Base-by-base conservation (phyloP, 371 early-diverging fungal species). In the Mortierella sp. region DNA sequence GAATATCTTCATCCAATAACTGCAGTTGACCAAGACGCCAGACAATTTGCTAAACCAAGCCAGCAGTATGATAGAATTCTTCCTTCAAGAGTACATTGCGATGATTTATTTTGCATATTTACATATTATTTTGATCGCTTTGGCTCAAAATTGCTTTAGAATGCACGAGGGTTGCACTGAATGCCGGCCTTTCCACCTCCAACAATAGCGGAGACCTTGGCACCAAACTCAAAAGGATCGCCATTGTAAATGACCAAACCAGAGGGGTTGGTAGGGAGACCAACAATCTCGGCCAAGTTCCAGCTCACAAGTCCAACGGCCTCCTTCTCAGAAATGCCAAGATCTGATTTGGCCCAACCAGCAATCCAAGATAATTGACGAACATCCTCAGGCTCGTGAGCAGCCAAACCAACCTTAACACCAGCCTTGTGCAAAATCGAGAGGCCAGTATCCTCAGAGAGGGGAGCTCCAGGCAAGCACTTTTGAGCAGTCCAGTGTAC, bases 311-410 rank as follows among this genome's bases (percentile, higher is more conserved):
- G 88, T 15, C 87, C 90, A 43, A 94, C 87, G 15, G 93, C 92
- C 26, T 93, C 89, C 53, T 73, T 82, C 74, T 89, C 90, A 0
- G 84, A 70, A 22, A 92, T 83, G 9, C 85, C 83, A 73, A 81
- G 80, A 29, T 76, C 77, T 6, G 89, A 85, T 1, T 84, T 73
- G 13, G 87, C 87, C 93, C 93, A 93, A n/a, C 91, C 93, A 31
- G 95, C 93, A 72, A 92, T 94, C 91, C 92, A 94, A 2, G 89
- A 86, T 69, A 95, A 75, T 45, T 90, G 89, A 59, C 93, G 87
- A 3, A 88, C 89, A 53, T 83, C 77, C n/a, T 89, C 88, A 51
- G 89, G 85, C 64, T 90, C 88, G 8, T 77, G 70, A 0, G 88
- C 87, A 31, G 91, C 88, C 34, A 94, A 59, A 23, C 86, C 91